These are phyloP conservation scores for Aspergillus sp. DNA, from an alignment of 2,329 filamentous ascomycete genomes.

Conservation along the genomic window DNA sequence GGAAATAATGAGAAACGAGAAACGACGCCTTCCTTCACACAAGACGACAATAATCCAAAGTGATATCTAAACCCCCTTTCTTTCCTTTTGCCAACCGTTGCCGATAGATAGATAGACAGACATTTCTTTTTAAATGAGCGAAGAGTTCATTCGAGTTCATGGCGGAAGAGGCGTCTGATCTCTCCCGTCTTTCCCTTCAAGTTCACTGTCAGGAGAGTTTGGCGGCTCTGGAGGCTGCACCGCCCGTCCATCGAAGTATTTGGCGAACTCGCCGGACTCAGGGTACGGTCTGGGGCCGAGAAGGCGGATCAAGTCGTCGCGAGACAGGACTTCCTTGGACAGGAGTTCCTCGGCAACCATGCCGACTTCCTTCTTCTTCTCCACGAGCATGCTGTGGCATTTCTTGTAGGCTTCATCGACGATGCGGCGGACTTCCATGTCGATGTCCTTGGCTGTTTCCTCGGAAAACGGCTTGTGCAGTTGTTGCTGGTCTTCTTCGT, in stretches of 20 bases:
- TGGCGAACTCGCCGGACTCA: slow-evolving; percentile 80
- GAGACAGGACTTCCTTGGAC: slow-evolving; percentile 78
- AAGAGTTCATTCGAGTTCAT: slow-evolving; percentile 9
- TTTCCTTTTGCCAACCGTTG: slow-evolving; percentile 4
- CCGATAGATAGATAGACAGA: neutral
- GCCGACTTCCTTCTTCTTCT: slow-evolving; percentile 82
- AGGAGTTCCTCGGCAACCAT: slow-evolving; percentile 89
- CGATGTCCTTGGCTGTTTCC: slow-evolving; percentile 84
- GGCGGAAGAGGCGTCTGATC: slow-evolving; percentile 25
- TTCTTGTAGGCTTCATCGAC: slow-evolving; percentile 88
- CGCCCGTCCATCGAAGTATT: slow-evolving; percentile 67
- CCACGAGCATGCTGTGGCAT: slow-evolving; percentile 71
- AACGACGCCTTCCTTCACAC: slow-evolving; percentile 19
- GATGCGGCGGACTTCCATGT: slow-evolving; percentile 81
- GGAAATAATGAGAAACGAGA: slow-evolving; percentile 17
- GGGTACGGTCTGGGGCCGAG: slow-evolving; percentile 77
- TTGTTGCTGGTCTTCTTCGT: slow-evolving; percentile 65
- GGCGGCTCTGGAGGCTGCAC: slow-evolving; percentile 44
- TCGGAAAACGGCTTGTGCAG: slow-evolving; percentile 95
- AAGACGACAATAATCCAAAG: slow-evolving; percentile 18
- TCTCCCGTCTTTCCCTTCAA: slow-evolving; percentile 34
- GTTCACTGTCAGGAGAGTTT: slow-evolving; percentile 31
- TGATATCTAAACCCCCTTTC: slow-evolving; percentile 6
- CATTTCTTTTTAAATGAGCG: too few species aligned
- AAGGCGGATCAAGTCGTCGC: slow-evolving; percentile 86